Conservation (phyloP, 345 rosid genomes). For the Barbarea vulgaris region DNA sequence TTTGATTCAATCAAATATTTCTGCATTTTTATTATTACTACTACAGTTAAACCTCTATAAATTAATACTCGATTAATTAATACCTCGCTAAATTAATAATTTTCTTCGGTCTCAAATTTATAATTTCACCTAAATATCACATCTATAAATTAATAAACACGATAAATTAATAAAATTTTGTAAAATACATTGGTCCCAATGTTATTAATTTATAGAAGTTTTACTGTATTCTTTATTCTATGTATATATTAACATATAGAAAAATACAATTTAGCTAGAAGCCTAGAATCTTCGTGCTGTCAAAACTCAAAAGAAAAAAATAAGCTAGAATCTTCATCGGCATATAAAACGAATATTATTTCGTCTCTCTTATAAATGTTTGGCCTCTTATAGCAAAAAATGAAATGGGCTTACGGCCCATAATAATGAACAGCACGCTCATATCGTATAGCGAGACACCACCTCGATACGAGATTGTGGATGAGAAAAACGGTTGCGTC, state of each 20-base stretch:
- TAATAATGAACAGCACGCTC: neutral
- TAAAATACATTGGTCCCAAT: too few species aligned
- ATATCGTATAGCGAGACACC: neutral
- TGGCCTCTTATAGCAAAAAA: neutral
- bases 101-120: too few species aligned
- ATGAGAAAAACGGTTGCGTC: conserved; percentile 40
- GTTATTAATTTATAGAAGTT: too few species aligned
- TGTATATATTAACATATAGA: neutral
- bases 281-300: neutral
- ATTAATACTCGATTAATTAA: too few species aligned
- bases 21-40: neutral
- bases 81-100: too few species aligned
- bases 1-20: neutral
- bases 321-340: neutral
- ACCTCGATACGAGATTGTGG: neutral
- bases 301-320: neutral
- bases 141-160: too few species aligned
- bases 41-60: too few species aligned
- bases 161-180: too few species aligned
- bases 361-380: neutral
- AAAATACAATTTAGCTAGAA: neutral
- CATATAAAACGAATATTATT: conserved; percentile 3
- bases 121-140: too few species aligned
- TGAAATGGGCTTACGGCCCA: conserved; percentile 18
- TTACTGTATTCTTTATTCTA: neutral